A percentile compares a stretch with the other conserved stretches of the same genome.
Evolutionary conservation across 257 asterid genomes (phyloP).

Genomic region (Nicotiana noctiflora): DNA sequence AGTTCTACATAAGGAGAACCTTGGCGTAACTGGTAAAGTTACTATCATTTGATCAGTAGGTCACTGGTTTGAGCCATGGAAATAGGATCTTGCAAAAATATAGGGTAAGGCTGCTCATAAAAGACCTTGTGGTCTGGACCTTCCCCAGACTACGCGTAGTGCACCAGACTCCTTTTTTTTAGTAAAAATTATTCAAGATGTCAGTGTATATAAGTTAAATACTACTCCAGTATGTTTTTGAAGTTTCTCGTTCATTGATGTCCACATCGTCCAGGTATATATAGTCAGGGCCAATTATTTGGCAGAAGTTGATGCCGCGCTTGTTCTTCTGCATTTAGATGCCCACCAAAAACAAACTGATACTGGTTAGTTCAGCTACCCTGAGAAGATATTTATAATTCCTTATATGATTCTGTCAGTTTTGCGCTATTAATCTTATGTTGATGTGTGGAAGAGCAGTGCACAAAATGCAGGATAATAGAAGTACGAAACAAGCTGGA

Average conservation of each 20-base stretch:
- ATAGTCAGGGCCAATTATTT: conserved; percentile 32
- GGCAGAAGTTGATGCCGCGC: conserved; percentile 43
- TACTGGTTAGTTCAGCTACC: conserved; percentile 4
- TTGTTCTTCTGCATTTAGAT: conserved; percentile 36
- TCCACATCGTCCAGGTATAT: conserved; percentile 25
- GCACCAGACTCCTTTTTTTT: too few species aligned
- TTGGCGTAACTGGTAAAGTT: too few species aligned
- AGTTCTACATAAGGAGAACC: too few species aligned
- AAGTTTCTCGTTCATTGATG: neutral
- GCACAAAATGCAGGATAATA: conserved; percentile 5
- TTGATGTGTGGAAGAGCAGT: conserved; percentile 18
- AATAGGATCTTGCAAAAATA: too few species aligned
- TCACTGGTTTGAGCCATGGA: too few species aligned
- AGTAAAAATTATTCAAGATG: neutral
- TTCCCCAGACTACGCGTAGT: too few species aligned
- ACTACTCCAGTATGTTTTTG: neutral
- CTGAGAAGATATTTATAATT: neutral
- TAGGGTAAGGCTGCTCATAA: too few species aligned
- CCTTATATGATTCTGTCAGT: neutral
- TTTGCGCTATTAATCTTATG: neutral
- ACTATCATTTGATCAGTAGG: too few species aligned
- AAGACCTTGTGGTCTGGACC: too few species aligned
- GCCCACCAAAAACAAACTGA: conserved; percentile 8
- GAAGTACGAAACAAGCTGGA: neutral
- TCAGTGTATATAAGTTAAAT: neutral